phyloP scores from a whole-genome alignment of 306 rosid genomes.

The Castanospermum australe region DNA sequence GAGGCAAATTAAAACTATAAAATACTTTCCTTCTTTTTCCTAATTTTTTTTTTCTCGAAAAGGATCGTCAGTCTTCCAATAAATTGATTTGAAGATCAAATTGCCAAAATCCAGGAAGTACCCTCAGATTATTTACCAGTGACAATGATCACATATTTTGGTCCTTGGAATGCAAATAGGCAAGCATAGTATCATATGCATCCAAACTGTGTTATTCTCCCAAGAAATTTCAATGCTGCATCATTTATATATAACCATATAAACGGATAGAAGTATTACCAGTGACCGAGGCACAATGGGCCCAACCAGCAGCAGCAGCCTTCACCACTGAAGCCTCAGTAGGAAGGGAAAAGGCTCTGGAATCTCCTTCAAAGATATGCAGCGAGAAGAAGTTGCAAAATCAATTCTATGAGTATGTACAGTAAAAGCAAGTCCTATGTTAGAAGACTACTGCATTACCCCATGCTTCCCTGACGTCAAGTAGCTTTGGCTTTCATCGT shows the following conservation, averaged over 20 bases:
- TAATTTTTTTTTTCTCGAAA: not conserved
- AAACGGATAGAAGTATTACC: conserved; percentile 40
- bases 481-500: conserved; percentile 73
- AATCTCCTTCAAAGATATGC: conserved; percentile 64
- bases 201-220: not conserved
- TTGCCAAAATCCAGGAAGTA: not conserved
- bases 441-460: conserved; percentile 57
- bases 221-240: not conserved
- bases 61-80: not conserved
- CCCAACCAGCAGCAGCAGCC: conserved; percentile 96
- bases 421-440: conserved; percentile 9
- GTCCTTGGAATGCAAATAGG: not conserved
- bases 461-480: conserved; percentile 74
- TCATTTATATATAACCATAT: not conserved
- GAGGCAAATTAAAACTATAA: not conserved
- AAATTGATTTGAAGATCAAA: not conserved
- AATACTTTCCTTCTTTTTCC: not conserved
- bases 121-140: not conserved
- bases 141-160: not conserved
- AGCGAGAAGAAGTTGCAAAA: conserved; percentile 42
- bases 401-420: conserved; percentile 44
- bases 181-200: not conserved
- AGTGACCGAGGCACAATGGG: conserved; percentile 72
- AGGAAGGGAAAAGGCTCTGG: conserved; percentile 73
- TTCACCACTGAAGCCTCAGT: conserved; percentile 59